Percentiles rank a stretch among this genome's conserved stretches.
phyloP scores from a whole-genome alignment of 805 yeast genomes.

The Barnettozyma californica region DNA sequence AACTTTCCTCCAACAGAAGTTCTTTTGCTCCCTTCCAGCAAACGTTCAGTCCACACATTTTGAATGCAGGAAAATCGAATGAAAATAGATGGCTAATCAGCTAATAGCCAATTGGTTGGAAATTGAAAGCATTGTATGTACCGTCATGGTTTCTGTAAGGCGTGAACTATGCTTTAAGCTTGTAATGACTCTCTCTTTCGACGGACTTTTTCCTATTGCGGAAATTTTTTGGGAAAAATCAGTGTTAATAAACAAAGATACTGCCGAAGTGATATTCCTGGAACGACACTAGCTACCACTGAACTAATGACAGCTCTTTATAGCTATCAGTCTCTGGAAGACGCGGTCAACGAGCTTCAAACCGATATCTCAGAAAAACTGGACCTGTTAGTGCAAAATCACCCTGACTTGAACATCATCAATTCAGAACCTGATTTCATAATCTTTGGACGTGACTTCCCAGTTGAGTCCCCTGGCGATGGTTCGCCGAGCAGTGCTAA shows the following conservation, averaged over 20 bases:
- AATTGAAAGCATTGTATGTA: neutral
- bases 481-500: neutral
- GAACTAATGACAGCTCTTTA: neutral
- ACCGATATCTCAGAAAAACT: neutral
- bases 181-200: neutral
- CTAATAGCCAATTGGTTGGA: neutral
- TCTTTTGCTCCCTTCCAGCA: conserved; percentile 45
- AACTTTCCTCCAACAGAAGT: conserved; percentile 25
- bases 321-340: neutral
- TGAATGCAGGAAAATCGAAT: conserved; percentile 40
- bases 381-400: neutral
- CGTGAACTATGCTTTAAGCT: neutral
- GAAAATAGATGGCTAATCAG: neutral
- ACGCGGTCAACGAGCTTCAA: neutral
- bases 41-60: conserved; percentile 45
- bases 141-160: neutral
- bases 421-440: neutral
- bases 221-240: neutral
- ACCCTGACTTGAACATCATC: neutral
- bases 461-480: neutral
- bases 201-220: neutral
- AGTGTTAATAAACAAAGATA: no score
- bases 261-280: neutral
- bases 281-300: neutral
- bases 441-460: neutral